Evolutionary conservation across 2,329 filamentous ascomycete species (phyloP), one percentile per base, ranked within the genome.

Genomic region (Aspergillus calidoustus): DNA sequence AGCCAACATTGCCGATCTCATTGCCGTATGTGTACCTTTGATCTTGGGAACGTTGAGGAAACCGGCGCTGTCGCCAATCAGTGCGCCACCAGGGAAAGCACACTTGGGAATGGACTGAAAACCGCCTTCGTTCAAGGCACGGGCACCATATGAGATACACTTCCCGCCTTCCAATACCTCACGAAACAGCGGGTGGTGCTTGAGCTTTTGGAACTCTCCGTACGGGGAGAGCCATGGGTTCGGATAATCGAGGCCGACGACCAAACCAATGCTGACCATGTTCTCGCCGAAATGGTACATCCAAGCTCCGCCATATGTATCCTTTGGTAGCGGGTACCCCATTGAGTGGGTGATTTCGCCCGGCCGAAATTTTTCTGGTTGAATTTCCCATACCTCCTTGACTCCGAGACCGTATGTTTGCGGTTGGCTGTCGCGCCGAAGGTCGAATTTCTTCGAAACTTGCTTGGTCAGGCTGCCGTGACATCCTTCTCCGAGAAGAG

Each of bases 241-340:
- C 47, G 91, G 85, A 77, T 99, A 99, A 82, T 99, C 95, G 57
- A 99, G 85, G 25, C 93, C 93, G 43, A 96, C 91, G 11, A 99
- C 95, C 19, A 98, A 83, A 25, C 95, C 95, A 59, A 99, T 84
- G 68, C 89, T 93, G 63, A 99, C 94, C 71, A 98, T 86, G 78
- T 98, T 99, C 71, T 99, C 94, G 43, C 93, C 95, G 77, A 98
- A 99, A 78, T 99, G 95, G 74, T 99, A 99, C 91, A 99, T 93
- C 89, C 93, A 99, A n/a, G 91, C 93, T 67, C 95, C 95, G 68
- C 95, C 95, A 75, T 99, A 99, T 8, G 93, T 95, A 74, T 98
- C 90, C 69, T 84, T 87, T 17, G 92, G 87, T 49, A 99, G 80
- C 22, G 95, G 95, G 73, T 96, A 98, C 22, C 95, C 95, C 89